A percentile compares a stretch with the other conserved stretches of the same genome.
These are phyloP conservation scores for Clonostachys byssicola DNA, from an alignment of 2,329 filamentous ascomycete genomes.

Conservation along the genomic window DNA sequence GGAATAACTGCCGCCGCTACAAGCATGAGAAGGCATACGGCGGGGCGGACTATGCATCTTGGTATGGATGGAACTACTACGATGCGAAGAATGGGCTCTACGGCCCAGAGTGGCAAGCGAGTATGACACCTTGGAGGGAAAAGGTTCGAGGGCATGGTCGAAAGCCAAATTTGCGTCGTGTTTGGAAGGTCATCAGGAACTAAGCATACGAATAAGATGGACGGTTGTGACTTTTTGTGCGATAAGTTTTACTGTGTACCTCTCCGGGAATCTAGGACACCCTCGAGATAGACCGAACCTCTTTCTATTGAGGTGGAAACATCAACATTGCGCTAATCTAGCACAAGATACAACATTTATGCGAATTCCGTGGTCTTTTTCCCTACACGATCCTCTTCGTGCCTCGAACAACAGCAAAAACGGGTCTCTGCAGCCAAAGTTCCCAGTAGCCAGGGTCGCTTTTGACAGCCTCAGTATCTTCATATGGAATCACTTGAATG, in stretches of 20 bases:
- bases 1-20: constrained; percentile 6
- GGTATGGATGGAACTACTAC: constrained; percentile 9
- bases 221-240: too few relatives aligned
- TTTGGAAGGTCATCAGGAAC: constrained; percentile 3
- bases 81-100: constrained; percentile 7
- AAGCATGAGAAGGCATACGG: constrained; percentile 4
- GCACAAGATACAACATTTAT: too few relatives aligned
- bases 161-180: constrained; percentile 8
- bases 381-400: too few relatives aligned
- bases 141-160: constrained; percentile 5
- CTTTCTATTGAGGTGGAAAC: too few relatives aligned
- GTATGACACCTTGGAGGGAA: constrained; percentile 6
- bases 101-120: constrained; percentile 7
- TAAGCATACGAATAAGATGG: too few relatives aligned
- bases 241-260: too few relatives aligned
- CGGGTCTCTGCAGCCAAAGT: background rate
- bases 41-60: constrained; percentile 3
- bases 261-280: too few relatives aligned
- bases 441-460: background rate
- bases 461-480: background rate
- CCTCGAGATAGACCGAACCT: too few relatives aligned
- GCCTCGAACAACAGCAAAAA: background rate
- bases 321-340: too few relatives aligned
- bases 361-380: too few relatives aligned
- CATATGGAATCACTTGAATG: background rate